Evolutionary conservation across 2,329 filamentous ascomycete genomes (phyloP).

Genomic region (Emergomyces pasteurianus): DNA sequence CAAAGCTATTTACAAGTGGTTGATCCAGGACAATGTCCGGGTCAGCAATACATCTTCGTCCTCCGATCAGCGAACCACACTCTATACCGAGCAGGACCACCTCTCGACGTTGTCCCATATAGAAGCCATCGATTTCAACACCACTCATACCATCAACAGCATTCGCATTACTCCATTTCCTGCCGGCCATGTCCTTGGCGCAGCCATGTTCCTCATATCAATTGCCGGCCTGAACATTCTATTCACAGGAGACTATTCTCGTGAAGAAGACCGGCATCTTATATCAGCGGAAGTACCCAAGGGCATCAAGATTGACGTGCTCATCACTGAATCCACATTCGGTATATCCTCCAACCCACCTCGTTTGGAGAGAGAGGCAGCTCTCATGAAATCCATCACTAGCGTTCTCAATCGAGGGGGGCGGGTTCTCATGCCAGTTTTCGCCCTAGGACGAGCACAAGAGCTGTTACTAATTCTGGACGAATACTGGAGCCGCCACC

Average conservation of each 20-base stretch:
- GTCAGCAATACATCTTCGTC: slow-evolving; percentile 60
- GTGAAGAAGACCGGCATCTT: slow-evolving; percentile 89
- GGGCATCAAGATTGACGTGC: slow-evolving; percentile 82
- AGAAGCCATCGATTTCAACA: slow-evolving; percentile 96
- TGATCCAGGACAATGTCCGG: slow-evolving; percentile 92
- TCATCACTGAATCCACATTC: slow-evolving; percentile 96
- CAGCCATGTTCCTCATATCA: slow-evolving; percentile 96
- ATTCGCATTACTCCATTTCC: slow-evolving; percentile 96
- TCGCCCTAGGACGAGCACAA: slow-evolving; percentile 85
- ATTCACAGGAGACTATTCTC: slow-evolving; percentile 94
- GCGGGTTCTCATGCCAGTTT: slow-evolving; percentile 86
- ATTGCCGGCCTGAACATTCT: slow-evolving; percentile 94
- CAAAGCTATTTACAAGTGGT: slow-evolving; percentile 99
- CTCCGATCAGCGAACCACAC: slow-evolving; percentile 50
- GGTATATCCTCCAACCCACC: slow-evolving; percentile 91
- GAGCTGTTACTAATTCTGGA: slow-evolving; percentile 90
- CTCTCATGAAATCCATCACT: slow-evolving; percentile 91
- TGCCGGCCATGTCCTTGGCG: slow-evolving; percentile 92
- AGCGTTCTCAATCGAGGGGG: slow-evolving; percentile 82
- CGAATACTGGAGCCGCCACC: slow-evolving; percentile 88
- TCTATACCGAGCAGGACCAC: slow-evolving; percentile 94
- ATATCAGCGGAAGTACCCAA: slow-evolving; percentile 85
- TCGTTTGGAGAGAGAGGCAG: slow-evolving; percentile 77
- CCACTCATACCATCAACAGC: slow-evolving; percentile 91
- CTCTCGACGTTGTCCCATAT: slow-evolving; percentile 87